Evolutionary conservation across 1,284 basidiomycete species (phyloP), one percentile per base, ranked within the genome.

Genomic region (Malassezia equina): DNA sequence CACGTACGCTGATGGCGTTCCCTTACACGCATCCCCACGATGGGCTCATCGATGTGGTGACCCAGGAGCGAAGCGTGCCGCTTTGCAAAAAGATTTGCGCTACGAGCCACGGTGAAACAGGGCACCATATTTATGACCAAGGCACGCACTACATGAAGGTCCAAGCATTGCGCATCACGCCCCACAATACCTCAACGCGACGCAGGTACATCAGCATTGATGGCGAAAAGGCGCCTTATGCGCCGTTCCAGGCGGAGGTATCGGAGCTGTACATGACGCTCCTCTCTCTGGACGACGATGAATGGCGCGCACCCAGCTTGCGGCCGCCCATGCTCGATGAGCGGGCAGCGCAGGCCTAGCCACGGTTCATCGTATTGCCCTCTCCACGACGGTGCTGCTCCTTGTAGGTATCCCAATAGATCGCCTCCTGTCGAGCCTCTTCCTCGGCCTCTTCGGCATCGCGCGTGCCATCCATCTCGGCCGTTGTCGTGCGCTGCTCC

Each of bases 361-460:
- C 90, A 52, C 88, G 81, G 75, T 94, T 95, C 87, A 93, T 90
- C 2, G 86, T 91, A 73, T 95, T 95, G 3, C 91, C 91, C 15
- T 84, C 84, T 0, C 90, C 91, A 65, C 80, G 83, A 23, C 41
- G 55, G 52, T 70, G 64, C 11, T 45, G 17, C 34, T 72, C 69
- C 1, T 47, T 56, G 32, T 66, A 72, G 1, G 5, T 29, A 33
- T 72, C 69, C 66, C 69, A 72, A 21, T 62, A 21, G 12, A 71
- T 49, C 34, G 64, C 62, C 44, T 70, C 63, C 25, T 50, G 49
- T 12, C 71, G 52, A 40, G 63, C 63, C 36, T 66, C 65, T 31
- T 94, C 90, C 13, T 76, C 80, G 58, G 84, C 88, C 61, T 82
- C 78, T 51, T 84, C 83, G 0, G 83, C 87, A 28, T 80, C 80